Conservation (phyloP, 208 protist genomes). For the Wallacemonas sp. region DNA sequence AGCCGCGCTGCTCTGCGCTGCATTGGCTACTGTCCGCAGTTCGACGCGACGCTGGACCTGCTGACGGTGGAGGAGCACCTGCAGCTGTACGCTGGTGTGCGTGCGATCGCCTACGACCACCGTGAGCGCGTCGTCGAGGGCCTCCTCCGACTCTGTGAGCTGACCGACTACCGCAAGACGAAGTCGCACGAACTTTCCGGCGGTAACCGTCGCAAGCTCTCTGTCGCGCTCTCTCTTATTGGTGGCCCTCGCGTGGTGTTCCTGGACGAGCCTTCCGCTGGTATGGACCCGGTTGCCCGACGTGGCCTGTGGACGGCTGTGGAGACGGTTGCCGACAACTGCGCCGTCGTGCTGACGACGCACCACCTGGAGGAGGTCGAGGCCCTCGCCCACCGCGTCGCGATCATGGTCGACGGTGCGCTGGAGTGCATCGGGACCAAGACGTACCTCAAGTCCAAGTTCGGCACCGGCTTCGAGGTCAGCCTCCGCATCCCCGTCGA, state of each 20-base stretch:
- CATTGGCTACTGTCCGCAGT: conserved; percentile 94
- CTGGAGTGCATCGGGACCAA: conserved; percentile 72
- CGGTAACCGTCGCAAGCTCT: conserved; percentile 80
- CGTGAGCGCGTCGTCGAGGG: conserved; percentile 31
- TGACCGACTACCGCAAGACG: conserved; percentile 34
- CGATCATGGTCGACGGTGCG: conserved; percentile 80
- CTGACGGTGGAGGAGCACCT: conserved; percentile 90
- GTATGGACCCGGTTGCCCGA: conserved; percentile 66
- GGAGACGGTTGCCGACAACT: conserved; percentile 32
- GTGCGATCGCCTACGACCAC: conserved; percentile 31
- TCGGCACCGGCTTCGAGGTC: conserved; percentile 62
- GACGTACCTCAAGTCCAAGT: conserved; percentile 73
- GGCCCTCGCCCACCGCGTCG: conserved; percentile 60
- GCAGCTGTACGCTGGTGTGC: conserved; percentile 33
- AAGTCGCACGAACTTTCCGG: conserved; percentile 36
- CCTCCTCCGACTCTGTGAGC: conserved; percentile 36
- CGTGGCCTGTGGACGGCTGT: conserved; percentile 70
- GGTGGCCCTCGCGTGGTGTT: conserved; percentile 62
- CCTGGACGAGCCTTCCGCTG: conserved; percentile 73
- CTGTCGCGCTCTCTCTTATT: conserved; percentile 66
- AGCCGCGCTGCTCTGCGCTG: conserved; percentile 46
- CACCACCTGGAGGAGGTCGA: conserved; percentile 90
- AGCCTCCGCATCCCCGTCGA: conserved; percentile 33
- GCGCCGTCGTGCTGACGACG: conserved; percentile 74
- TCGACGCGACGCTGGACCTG: conserved; percentile 88